phyloP scores from a whole-genome alignment of 176 grass and related monocot genomes.

The Zoysia japonica region DNA sequence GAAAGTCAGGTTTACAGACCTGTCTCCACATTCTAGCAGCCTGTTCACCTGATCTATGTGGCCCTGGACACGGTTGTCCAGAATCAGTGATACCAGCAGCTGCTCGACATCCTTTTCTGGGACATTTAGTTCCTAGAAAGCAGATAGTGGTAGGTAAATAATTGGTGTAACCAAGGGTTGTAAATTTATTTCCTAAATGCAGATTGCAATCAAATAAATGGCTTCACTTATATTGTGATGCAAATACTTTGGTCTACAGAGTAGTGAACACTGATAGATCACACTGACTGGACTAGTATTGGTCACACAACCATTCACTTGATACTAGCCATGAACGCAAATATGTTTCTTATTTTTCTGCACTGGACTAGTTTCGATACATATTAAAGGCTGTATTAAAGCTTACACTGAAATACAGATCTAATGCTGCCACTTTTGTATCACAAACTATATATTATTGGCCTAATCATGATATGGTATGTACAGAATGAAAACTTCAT shows the following conservation, averaged over 20 bases:
- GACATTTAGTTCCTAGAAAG: conserved; percentile 84
- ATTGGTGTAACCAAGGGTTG: neutral
- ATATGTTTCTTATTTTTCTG: conserved; percentile 1
- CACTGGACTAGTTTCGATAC: neutral
- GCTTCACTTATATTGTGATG: neutral
- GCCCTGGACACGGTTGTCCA: conserved; percentile 93
- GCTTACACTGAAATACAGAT: neutral
- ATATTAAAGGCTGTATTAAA: neutral
- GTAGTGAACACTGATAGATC: neutral
- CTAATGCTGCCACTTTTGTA: neutral
- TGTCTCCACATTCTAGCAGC: conserved; percentile 83
- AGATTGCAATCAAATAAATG: conserved; percentile 3
- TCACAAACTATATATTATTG: neutral
- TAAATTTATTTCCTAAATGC: conserved; percentile 57
- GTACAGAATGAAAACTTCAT: no score
- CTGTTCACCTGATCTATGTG: conserved; percentile 99
- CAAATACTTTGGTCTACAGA: neutral
- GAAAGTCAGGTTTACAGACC: conserved; percentile 38
- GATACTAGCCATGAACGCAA: neutral
- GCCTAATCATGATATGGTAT: neutral
- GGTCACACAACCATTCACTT: no score
- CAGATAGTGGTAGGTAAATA: neutral
- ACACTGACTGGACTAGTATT: neutral
- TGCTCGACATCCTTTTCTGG: conserved; percentile 99
- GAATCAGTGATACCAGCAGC: conserved; percentile 88